Percentiles rank a stretch among this genome's conserved stretches.
Conservation (phyloP, 371 early-diverging fungal genomes). For the Lichtheimia corymbifera region DNA sequence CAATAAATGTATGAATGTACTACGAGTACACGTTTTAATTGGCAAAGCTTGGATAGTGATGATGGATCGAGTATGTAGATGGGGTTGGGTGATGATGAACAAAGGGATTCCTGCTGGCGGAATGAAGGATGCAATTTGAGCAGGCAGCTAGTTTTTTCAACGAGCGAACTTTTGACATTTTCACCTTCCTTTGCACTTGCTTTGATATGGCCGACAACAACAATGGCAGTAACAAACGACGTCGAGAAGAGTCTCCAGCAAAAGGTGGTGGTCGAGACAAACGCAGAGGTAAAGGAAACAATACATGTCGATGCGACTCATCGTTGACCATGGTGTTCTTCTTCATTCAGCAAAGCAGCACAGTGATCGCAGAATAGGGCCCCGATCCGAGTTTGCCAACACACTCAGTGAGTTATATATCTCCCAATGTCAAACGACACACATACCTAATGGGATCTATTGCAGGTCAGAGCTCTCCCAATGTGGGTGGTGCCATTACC, state of each 20-base stretch:
- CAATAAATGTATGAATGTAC: no score
- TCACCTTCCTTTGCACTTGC: not conserved
- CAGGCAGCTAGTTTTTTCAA: no score
- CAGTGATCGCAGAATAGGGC: not conserved
- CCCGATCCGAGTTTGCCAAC: not conserved
- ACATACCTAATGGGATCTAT: not conserved
- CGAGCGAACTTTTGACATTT: not conserved
- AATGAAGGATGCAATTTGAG: no score
- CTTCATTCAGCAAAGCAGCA: not conserved
- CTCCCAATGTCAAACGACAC: not conserved
- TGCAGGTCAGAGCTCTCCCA: constrained; percentile 16
- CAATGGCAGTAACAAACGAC: not conserved
- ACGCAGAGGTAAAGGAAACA: not conserved
- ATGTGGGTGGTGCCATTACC: constrained; percentile 16
- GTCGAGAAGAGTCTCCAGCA: not conserved
- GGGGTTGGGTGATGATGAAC: no score
- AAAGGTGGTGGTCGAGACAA: not conserved
- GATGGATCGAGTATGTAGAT: no score
- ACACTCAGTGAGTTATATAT: not conserved
- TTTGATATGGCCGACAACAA: not conserved
- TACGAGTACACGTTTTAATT: no score
- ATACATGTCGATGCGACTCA: not conserved
- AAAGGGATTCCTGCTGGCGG: no score
- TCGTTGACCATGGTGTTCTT: not conserved
- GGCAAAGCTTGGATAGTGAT: no score